These are phyloP conservation scores for Nephelium lappaceum DNA, from an alignment of 345 rosid genomes.

Conservation along the genomic window DNA sequence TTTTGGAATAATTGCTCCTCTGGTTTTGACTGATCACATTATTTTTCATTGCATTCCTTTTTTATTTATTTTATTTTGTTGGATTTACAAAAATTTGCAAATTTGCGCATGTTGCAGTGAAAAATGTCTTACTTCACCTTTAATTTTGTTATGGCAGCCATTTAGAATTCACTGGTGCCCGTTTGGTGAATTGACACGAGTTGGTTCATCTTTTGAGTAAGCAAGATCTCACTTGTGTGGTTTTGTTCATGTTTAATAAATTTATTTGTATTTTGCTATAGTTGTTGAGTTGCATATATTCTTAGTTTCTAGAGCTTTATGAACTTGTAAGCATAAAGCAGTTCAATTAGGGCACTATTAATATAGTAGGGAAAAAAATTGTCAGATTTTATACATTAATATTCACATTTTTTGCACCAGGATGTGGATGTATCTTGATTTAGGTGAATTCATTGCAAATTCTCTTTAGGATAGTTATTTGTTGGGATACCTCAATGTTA, in stretches of 20 bases:
- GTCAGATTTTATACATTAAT: too few species aligned
- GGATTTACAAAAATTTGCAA: background rate
- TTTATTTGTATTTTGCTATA: background rate
- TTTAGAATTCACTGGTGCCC: constrained; percentile 73
- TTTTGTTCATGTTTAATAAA: background rate
- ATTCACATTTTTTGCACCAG: background rate
- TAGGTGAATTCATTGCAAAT: background rate
- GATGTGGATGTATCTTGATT: background rate
- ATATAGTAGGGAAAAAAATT: background rate
- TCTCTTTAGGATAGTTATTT: background rate
- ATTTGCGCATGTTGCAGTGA: constrained; percentile 1
- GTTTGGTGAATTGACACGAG: constrained; percentile 50
- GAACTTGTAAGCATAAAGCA: background rate
- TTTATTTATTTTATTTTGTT: background rate
- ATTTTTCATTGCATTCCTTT: background rate
- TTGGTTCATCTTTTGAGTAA: constrained; percentile 62
- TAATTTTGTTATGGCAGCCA: constrained; percentile 42
- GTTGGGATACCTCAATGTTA: background rate
- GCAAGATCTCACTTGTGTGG: constrained; percentile 24
- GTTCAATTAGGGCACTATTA: background rate
- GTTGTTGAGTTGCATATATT: background rate
- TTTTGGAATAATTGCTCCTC: background rate
- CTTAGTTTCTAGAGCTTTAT: background rate
- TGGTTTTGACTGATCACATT: background rate
- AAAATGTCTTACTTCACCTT: background rate